Evolutionary conservation across 1,139 yeast genomes (phyloP).

Genomic region (Blastobotrys persicus): DNA sequence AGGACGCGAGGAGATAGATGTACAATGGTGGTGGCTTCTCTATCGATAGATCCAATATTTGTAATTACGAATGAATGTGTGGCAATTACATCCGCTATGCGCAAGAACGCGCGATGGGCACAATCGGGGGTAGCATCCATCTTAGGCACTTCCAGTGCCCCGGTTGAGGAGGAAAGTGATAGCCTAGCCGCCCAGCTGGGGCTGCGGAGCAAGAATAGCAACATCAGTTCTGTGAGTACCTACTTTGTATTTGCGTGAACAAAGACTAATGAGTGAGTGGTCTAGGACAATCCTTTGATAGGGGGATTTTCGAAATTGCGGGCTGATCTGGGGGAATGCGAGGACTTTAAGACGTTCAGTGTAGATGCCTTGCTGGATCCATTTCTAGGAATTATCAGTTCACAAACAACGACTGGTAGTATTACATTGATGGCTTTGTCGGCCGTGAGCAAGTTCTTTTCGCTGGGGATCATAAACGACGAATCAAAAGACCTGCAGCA

Average conservation of each 20-base stretch:
- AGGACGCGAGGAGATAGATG: background rate
- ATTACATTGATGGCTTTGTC: conserved; percentile 80
- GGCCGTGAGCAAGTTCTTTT: conserved; percentile 68
- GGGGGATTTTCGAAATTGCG: conserved; percentile 80
- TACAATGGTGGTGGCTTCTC: background rate
- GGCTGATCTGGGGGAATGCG: conserved; percentile 60
- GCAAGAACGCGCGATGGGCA: conserved; percentile 77
- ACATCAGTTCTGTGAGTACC: background rate
- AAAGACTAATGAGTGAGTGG: conserved; percentile 17
- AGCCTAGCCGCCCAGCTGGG: conserved; percentile 33
- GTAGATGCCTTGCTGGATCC: conserved; percentile 79
- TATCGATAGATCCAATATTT: conserved; percentile 71
- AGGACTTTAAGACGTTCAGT: conserved; percentile 57
- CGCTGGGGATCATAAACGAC: conserved; percentile 53
- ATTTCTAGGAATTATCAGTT: conserved; percentile 78
- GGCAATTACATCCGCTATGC: conserved; percentile 83
- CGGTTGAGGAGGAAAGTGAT: conserved; percentile 40
- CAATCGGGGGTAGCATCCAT: conserved; percentile 89
- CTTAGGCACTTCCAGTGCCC: conserved; percentile 49
- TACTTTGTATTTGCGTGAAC: too few species aligned
- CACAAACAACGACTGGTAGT: conserved; percentile 80
- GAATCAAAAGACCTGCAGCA: conserved; percentile 47
- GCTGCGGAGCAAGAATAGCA: conserved; percentile 7
- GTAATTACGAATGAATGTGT: conserved; percentile 87
- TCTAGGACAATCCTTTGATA: conserved; percentile 60